A percentile compares a stretch with the other conserved stretches of the same genome.
phyloP scores from a whole-genome alignment of 2,329 filamentous ascomycete species.

The Fonsecaea monophora region DNA sequence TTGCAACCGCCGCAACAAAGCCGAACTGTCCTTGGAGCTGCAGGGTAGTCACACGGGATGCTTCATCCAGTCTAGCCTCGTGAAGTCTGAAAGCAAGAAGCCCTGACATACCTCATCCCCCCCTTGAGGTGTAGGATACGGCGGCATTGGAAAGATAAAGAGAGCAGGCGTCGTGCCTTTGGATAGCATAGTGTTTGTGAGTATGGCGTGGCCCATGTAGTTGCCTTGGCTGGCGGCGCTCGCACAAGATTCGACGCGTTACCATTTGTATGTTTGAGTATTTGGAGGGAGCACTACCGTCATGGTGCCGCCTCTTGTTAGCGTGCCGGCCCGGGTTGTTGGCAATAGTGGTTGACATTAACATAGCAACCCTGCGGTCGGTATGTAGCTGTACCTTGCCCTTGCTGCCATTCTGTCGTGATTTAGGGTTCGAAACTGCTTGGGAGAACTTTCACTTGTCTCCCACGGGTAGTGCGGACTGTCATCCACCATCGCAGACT shows the following conservation, averaged over 20 bases:
- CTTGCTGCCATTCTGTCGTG: neutral
- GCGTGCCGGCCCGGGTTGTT: neutral
- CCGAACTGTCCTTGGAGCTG: neutral
- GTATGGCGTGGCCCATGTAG: neutral
- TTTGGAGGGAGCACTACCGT: neutral
- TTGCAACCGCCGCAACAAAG: neutral
- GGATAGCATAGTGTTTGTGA: neutral
- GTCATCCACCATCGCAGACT: neutral
- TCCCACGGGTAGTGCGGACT: neutral
- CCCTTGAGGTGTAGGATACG: neutral
- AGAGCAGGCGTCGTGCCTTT: neutral
- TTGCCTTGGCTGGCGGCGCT: neutral
- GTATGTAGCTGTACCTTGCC: neutral
- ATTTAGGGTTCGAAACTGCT: neutral
- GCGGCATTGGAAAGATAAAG: neutral
- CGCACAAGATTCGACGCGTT: neutral
- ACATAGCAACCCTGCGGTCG: neutral
- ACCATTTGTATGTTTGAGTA: neutral
- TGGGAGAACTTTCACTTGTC: neutral
- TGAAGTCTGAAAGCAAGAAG: neutral
- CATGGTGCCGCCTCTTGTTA: neutral
- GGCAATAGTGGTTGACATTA: neutral
- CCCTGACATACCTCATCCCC: neutral
- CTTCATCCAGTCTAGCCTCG: constrained; percentile 1
- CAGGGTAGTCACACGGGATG: constrained; percentile 1